Evolutionary conservation across 75 land plant genomes (phyloP), one percentile per base, ranked within the genome.

Genomic region (Adiantum capillusveneris): DNA sequence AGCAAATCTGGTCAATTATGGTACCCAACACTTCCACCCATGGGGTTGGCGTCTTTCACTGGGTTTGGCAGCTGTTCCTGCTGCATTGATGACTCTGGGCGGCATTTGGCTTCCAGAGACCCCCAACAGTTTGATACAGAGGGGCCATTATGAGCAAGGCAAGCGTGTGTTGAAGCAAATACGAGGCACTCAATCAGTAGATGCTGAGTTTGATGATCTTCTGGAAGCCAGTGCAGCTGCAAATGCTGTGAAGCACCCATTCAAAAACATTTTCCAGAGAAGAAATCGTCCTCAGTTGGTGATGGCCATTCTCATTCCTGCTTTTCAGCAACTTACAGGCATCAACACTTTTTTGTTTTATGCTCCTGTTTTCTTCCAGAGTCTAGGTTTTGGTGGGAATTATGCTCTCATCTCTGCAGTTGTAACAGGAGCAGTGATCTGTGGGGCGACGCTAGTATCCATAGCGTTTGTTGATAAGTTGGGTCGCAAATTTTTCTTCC

Each of bases 1-100:
- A n/a, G 83, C 94, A 44, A 88, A 85, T 70, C 67, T 88, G 69
- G 45, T 88, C 28, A 88, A 89, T 37, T 89, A 86, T 60, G 80
- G 86, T 11, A 76, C 78, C 0, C 53, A 60, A 27, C 79, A 78
- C 63, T 21, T 75, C 28, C 42, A 60, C 17, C 81, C 42, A 1
- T 70, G 67, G 75, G 75, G 75, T 18, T 67, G 82, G 82, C 36
- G 68, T 29, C 59, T 78, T 21, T 78, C 79, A 1, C 64, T 78
- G 29, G 79, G 69, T 6, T 49, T 66, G 12, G 79, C 79, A 9
- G 79, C 42, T 0, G 65, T 72, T 11, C 79, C 79, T 7, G 79
- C 79, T 6, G 79, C 9, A 34, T 3, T 9, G 3, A 5, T 34
- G 9, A 34, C 37, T 9, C 3, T 34, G 9, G 37, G 37, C 0